Evolutionary conservation across 75 land plant genomes (phyloP), one percentile per base, ranked within the genome.

Genomic region (Pseudotsuga menziesii): DNA sequence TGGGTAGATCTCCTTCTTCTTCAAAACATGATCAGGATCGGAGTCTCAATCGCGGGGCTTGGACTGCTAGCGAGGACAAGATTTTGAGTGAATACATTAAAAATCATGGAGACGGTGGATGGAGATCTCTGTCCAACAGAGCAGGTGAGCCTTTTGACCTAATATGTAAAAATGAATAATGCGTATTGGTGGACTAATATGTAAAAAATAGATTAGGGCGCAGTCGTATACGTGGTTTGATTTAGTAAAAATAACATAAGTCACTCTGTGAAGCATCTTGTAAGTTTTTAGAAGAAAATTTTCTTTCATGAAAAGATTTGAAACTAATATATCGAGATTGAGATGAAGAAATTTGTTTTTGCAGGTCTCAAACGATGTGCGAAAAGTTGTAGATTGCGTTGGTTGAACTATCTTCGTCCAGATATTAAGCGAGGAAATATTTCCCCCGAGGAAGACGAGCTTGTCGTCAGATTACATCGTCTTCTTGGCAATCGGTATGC

Each of bases 61-160:
- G 87, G 87, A 85, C 83, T 15, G 72, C 78, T 3, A 83, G 78
- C 20, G 83, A 85, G 62, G 87, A 85, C 74, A 16, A 58, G 39
- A 85, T 61, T 39, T 75, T 85, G 58, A 75, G 80, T 57, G 79
- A 85, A 52, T 77, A 56, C 54, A 78, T 85, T 54, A 66, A 75
- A 55, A n/a, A 56, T 27, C 77, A 78, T 79, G 87, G 87, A 3
- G 61, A 79, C 4, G 82, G 72, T 57, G 75, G 41, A 56, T 85
- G 87, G 87, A 81, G 61, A 60, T 57, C 60, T 2, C 41, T 85
- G 57, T 80, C 87, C 26, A 56, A 61, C 20, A 75, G 61, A 81
- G 79, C 83, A 81, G 87, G 87, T 85, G 6, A 26, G 1, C 52
- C 20, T 29, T 62, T 57, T 48, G 8, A 48, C 11, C 54, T 8